Evolutionary conservation across 345 rosid genomes (phyloP), one percentile per base, ranked within the genome.

Genomic region (Capsella bursapastoris): DNA sequence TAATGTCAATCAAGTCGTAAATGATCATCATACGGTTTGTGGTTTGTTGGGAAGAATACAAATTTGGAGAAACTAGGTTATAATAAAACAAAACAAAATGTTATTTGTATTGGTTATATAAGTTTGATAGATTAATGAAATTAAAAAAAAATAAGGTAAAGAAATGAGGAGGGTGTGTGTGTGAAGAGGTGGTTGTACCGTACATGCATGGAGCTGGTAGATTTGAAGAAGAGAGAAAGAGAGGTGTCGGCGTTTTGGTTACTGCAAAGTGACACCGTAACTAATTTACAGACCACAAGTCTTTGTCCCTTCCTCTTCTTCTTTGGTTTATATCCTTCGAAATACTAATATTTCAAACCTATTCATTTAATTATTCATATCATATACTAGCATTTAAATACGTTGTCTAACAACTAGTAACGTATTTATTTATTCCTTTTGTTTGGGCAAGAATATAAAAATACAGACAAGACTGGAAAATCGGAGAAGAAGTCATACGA

Each of bases 211-310:
- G 76, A 82, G 82, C 72, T 69, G 88, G 87, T 73, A 82, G 81
- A 69, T 65, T 67, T 70, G 37, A 58, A 47, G 73, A 75, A 68
- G 68, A 44, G 52, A 53, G 37, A 16, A 44, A 52, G 64, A 70
- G 56, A 79, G 73, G 63, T 66, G 78, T 62, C 51, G 73, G 65
- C 64, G 59, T 51, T 62, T 73, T 52, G 66, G 74, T 73, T 78
- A 74, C 66, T 72, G 71, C 79, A 66, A 44, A 82, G 86, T 78
- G 91, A 89, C 97, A 67, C 70, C 41, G 72, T 87, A 92, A 86
- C 94, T 79, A 82, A 88, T 84, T 22, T 80, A 78, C 96, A 86
- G 82, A 77, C 86, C 81, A 79, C 57, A 82, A 47, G 97, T 92
- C 97, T 82, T 83, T 90, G 86, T 92, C 85, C 83, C 90, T 87